Conservation (phyloP, 805 yeast species). For the Wickerhamiella shivajii region DNA sequence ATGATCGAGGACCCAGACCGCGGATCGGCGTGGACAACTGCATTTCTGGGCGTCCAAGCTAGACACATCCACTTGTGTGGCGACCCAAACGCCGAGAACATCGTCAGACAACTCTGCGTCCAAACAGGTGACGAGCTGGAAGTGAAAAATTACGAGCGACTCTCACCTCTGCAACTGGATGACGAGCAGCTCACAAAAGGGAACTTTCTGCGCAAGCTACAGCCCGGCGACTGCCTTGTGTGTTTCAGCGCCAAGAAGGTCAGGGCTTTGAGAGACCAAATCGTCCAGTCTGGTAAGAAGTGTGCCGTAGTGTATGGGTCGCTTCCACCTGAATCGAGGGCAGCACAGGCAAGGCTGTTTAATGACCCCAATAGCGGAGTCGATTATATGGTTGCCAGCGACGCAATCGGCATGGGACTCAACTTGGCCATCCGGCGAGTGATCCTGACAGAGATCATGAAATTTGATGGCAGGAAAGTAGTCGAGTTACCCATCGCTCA, state of each 20-base stretch:
- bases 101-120: constrained; percentile 42
- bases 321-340: constrained; percentile 86
- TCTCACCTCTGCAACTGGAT: constrained; percentile 55
- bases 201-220: constrained; percentile 28
- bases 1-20: constrained; percentile 70
- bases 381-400: constrained; percentile 84
- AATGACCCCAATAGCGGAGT: constrained; percentile 51
- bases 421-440: constrained; percentile 73
- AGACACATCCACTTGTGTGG: constrained; percentile 88
- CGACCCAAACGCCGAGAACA: constrained; percentile 67
- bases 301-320: constrained; percentile 93
- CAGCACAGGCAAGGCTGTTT: constrained; percentile 66
- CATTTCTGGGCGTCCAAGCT: constrained; percentile 73
- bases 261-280: constrained; percentile 47
- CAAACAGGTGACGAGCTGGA: constrained; percentile 70
- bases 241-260: constrained; percentile 70
- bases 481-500: constrained; percentile 42
- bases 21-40: constrained; percentile 93
- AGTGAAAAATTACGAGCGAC: constrained; percentile 56
- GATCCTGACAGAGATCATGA: constrained; percentile 51
- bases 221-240: constrained; percentile 77
- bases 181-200: constrained; percentile 21
- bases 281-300: constrained; percentile 41
- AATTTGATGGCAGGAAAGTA: constrained; percentile 50
- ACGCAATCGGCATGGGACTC: constrained; percentile 96